These are phyloP conservation scores for Mucor sp. DNA, from an alignment of 371 early-diverging fungal genomes.

Conservation along the genomic window DNA sequence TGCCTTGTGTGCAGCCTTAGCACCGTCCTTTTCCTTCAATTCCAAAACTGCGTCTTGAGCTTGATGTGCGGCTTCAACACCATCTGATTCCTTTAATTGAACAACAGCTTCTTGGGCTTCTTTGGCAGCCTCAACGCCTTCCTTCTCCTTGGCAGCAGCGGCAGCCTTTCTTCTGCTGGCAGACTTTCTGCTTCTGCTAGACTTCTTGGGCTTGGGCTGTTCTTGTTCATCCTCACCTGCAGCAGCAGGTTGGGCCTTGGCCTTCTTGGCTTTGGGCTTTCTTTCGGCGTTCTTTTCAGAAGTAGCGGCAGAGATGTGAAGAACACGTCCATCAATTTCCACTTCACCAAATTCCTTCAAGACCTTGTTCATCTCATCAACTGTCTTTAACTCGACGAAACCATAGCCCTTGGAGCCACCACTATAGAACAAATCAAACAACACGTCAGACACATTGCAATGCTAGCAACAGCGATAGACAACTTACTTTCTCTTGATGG, in stretches of 20 bases:
- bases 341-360: constrained; percentile 67
- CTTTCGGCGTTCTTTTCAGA: constrained; percentile 16
- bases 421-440: constrained; percentile 7
- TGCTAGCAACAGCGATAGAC: background rate
- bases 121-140: constrained; percentile 10
- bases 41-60: constrained; percentile 14
- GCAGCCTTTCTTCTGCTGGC: constrained; percentile 12
- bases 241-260: background rate
- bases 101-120: constrained; percentile 7
- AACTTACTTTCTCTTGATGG: constrained; percentile 44
- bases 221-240: background rate
- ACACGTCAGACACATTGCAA: background rate
- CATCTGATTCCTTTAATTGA: constrained; percentile 20
- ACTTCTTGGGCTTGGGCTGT: constrained; percentile 1
- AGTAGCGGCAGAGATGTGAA: constrained; percentile 74
- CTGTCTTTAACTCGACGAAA: constrained; percentile 82
- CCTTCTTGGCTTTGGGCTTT: constrained; percentile 4
- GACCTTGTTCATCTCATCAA: constrained; percentile 81
- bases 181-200: constrained; percentile 1
- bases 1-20: constrained; percentile 14
- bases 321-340: constrained; percentile 66
- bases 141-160: constrained; percentile 16
- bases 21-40: constrained; percentile 22
- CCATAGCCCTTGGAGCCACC: constrained; percentile 92
- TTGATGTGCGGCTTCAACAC: constrained; percentile 11